Evolutionary conservation across 352 stramenopile species (phyloP).

Genomic region (Phytopythium litorale): DNA sequence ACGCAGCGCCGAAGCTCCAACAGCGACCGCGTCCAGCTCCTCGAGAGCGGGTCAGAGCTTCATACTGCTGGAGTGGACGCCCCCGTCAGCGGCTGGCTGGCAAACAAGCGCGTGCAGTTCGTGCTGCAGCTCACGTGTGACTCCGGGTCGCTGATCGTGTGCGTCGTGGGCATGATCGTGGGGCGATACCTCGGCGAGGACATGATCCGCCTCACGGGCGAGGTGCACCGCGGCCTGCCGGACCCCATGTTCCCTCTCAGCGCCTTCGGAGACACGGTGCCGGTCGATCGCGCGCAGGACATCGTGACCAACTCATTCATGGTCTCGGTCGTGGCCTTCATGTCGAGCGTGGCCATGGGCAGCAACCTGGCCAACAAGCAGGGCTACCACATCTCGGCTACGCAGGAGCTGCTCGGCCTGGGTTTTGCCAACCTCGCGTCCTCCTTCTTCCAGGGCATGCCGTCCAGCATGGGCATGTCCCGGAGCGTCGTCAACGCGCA

Average conservation of each 20-base stretch:
- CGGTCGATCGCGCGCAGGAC: slow-evolving; percentile 42
- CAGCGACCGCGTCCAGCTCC: slow-evolving; percentile 23
- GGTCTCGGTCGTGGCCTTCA: slow-evolving; percentile 91
- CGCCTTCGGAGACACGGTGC: slow-evolving; percentile 37
- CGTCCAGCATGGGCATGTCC: slow-evolving; percentile 86
- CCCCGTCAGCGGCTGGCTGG: slow-evolving; percentile 1
- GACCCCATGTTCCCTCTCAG: slow-evolving; percentile 40
- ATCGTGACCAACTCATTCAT: slow-evolving; percentile 72
- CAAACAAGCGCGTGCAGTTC: slow-evolving; percentile 31
- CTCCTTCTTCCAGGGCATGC: slow-evolving; percentile 89
- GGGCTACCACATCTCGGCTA: slow-evolving; percentile 74
- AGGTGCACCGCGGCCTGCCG: slow-evolving; percentile 74
- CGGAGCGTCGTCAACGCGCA: slow-evolving; percentile 91
- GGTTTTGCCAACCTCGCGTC: slow-evolving; percentile 89
- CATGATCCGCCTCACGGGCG: slow-evolving; percentile 66
- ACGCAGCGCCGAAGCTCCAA: slow-evolving; percentile 30
- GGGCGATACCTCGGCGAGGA: slow-evolving; percentile 59
- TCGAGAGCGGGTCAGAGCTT: not conserved
- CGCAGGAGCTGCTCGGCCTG: slow-evolving; percentile 89
- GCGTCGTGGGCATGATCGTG: slow-evolving; percentile 62
- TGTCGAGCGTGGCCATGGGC: slow-evolving; percentile 89
- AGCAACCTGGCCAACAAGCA: slow-evolving; percentile 83
- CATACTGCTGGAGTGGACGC: not conserved
- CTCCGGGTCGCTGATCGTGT: slow-evolving; percentile 74
- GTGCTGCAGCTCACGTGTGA: slow-evolving; percentile 47